phyloP scores from a whole-genome alignment of 164 flowering plant species.

The Euptelea pleiosperma region DNA sequence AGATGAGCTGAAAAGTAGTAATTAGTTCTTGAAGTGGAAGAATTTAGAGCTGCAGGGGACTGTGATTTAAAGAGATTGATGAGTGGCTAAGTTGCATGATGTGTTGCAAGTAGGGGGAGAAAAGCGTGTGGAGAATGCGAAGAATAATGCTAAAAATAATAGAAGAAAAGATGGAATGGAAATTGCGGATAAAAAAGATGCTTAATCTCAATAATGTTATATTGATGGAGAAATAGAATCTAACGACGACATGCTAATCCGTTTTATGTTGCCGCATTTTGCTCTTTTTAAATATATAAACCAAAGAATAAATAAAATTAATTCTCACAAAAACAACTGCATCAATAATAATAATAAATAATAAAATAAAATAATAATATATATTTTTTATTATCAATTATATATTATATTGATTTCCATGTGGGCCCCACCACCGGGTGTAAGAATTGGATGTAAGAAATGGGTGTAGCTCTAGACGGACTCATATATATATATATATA shows the following conservation, averaged over 20 bases:
- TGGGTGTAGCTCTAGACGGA: too few relatives aligned
- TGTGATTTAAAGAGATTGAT: slow-evolving; percentile 34
- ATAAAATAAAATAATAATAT: too few relatives aligned
- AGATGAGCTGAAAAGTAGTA: too few relatives aligned
- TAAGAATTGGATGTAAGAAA: too few relatives aligned
- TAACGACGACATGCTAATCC: slow-evolving; percentile 3
- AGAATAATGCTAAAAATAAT: slow-evolving; percentile 40
- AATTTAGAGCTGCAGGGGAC: slow-evolving; percentile 2
- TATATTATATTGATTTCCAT: too few relatives aligned
- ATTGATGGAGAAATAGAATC: slow-evolving; percentile 58
- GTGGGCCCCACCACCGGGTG: too few relatives aligned
- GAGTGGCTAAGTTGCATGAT: too few relatives aligned
- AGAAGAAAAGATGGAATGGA: slow-evolving; percentile 29
- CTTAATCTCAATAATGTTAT: slow-evolving; percentile 52
- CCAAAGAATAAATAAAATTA: background rate
- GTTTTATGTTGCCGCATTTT: background rate
- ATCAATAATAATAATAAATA: too few relatives aligned
- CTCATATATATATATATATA: too few relatives aligned
- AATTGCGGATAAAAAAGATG: slow-evolving; percentile 44
- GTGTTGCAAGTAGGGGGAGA: slow-evolving; percentile 43
- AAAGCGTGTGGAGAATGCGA: slow-evolving; percentile 27
- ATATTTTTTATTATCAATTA: too few relatives aligned
- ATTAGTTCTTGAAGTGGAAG: background rate
- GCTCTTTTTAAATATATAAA: background rate
- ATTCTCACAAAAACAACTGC: too few relatives aligned